A percentile compares a stretch with the other conserved stretches of the same genome.
Evolutionary conservation across 1,284 basidiomycete species (phyloP).

Genomic region (Austroboletus novae-zelandiae): DNA sequence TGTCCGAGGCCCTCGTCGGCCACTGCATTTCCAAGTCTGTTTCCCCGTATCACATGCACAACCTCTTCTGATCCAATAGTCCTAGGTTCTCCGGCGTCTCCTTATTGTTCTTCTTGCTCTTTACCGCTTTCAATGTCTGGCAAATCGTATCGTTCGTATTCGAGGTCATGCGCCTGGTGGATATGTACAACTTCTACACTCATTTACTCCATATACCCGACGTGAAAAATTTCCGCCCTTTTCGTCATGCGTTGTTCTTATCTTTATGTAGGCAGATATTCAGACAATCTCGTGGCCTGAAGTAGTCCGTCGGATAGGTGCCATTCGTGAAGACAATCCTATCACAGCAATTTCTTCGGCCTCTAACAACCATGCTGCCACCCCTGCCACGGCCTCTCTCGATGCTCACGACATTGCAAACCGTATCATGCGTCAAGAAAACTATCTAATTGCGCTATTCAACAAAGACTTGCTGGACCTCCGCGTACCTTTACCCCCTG

Average conservation of each 20-base stretch:
- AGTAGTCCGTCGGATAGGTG: conserved; percentile 84
- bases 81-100: conserved; percentile 80
- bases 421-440: conserved; percentile 96
- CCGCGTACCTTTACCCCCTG: conserved; percentile 70
- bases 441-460: conserved; percentile 96
- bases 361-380: conserved; percentile 45
- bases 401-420: conserved; percentile 98
- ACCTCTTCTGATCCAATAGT: conserved; percentile 5
- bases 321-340: conserved; percentile 89
- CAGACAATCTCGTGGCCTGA: conserved; percentile 97
- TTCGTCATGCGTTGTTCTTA: conserved; percentile 10
- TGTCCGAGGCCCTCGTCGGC: conserved; percentile 78
- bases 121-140: conserved; percentile 80
- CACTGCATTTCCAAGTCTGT: conserved; percentile 80
- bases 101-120: conserved; percentile 77
- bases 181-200: conserved; percentile 93
- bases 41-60: not conserved
- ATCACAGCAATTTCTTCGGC: conserved; percentile 80
- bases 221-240: conserved; percentile 47
- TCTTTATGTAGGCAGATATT: conserved; percentile 75
- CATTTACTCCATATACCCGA: conserved; percentile 76
- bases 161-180: conserved; percentile 71
- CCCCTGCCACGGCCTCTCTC: conserved; percentile 64
- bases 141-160: conserved; percentile 65
- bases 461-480: conserved; percentile 95